phyloP scores from a whole-genome alignment of 176 grass and related monocot species.

The Oryza rufipogon region DNA sequence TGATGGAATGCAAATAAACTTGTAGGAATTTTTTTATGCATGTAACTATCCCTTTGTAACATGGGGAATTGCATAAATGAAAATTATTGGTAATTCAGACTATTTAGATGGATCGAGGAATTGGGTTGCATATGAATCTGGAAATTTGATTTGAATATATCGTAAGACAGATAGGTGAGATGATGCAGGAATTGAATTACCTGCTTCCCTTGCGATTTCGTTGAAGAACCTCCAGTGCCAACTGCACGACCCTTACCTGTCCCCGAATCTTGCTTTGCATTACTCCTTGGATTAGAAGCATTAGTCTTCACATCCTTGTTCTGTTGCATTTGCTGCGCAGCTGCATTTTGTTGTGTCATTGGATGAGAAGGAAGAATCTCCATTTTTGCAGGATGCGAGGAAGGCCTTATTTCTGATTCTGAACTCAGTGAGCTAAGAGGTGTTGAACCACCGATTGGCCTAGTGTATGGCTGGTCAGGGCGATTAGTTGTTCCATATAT shows the following conservation, averaged over 20 bases:
- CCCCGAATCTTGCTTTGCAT: slow-evolving; percentile 45
- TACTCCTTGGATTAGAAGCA: slow-evolving; percentile 26
- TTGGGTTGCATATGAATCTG: neutral
- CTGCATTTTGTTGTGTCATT: slow-evolving; percentile 36
- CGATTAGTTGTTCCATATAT: slow-evolving; percentile 46
- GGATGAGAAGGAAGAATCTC: slow-evolving; percentile 32
- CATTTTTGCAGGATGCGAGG: slow-evolving; percentile 44
- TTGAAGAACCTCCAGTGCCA: slow-evolving; percentile 45
- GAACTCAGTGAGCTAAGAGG: slow-evolving; percentile 40
- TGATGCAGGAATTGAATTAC: slow-evolving; percentile 28
- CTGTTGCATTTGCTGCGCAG: slow-evolving; percentile 47
- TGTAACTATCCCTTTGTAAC: slow-evolving; percentile 24
- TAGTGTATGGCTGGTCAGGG: slow-evolving; percentile 41
- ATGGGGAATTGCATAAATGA: slow-evolving; percentile 24
- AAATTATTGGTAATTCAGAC: slow-evolving; percentile 11
- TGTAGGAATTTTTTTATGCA: neutral
- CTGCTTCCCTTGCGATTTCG: slow-evolving; percentile 55
- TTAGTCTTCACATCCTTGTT: slow-evolving; percentile 54
- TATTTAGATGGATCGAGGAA: slow-evolving; percentile 31
- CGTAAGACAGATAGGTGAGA: slow-evolving; percentile 14
- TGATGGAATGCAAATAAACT: slow-evolving; percentile 22
- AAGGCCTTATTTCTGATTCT: slow-evolving; percentile 38
- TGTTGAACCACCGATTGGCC: slow-evolving; percentile 47
- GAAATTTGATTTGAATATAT: neutral
- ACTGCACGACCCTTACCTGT: slow-evolving; percentile 26